Base-by-base conservation (phyloP, 176 grass and related monocot species). In the Rhipidocladum racemiflorum region DNA sequence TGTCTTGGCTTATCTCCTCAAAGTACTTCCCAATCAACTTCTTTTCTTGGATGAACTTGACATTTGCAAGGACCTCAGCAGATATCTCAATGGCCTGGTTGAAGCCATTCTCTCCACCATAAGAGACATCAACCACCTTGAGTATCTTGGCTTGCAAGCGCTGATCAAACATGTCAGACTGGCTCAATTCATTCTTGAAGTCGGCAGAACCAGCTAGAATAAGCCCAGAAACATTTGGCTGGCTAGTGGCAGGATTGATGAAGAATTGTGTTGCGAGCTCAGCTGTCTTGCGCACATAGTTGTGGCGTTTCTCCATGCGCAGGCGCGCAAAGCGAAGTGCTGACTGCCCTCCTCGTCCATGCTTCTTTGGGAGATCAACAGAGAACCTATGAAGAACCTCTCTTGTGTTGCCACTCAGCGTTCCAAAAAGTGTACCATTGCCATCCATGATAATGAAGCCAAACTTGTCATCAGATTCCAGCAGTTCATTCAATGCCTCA, bases 391-490 rank as follows among this genome's bases (percentile, higher is more conserved):
- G 72, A 51, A 87, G 79, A 59, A 87, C 72, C 55, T 87, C 79
- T 7, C 72, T 67, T 10, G 79, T 82, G 35, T 87, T 87, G 28
- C 85, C 85, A 70, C 77, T 87, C 62, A 87, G 55, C 18, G 85
- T 87, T 36, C 85, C 79, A 53, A 76, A 87, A 24, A 87, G 79
- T 30, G 85, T 70, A 6, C 85, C 85, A 42, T 87, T 82, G 18
- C 85, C 85, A 18, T 87, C 85, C 85, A 82, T 82, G 45, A 87
- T 0, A 1, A 87, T 87, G 63, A 87, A 87, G 44, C 85, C 85
- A 77, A 87, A 87, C 79, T 87, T 87, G 56, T 87, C 85, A 82
- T 82, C 85, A 53, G 79, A 87, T 44, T 87, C 85, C 10, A 87
- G 40, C 32, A 87, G 71, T 29, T 87, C 85, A 70, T 68, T 87